Conservation (phyloP, 306 rosid genomes). For the Prunus salicina region DNA sequence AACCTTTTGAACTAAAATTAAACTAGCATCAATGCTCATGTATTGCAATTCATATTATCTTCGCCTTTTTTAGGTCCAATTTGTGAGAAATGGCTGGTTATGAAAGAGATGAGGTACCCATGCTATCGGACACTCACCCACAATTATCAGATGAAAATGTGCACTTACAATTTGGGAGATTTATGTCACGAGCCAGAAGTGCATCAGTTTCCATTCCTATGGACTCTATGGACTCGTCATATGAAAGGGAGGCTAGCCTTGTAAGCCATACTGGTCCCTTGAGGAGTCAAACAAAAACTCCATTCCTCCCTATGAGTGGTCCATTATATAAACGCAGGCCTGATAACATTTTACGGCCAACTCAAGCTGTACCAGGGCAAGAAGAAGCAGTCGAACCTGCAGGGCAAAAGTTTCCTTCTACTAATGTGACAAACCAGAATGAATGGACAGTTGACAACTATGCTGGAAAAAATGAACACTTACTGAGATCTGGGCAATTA, state of each 20-base stretch:
- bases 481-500: conserved; percentile 80
- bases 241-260: conserved; percentile 44
- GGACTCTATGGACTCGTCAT: conserved; percentile 38
- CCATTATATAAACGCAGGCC: conserved; percentile 39
- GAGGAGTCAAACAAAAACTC: conserved; percentile 42
- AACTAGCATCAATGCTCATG: background rate
- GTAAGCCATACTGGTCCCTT: conserved; percentile 83
- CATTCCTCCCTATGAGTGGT: conserved; percentile 65
- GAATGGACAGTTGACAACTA: conserved; percentile 38
- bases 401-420: conserved; percentile 38
- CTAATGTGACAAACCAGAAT: conserved; percentile 15
- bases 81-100: conserved; percentile 48
- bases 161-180: conserved; percentile 37
- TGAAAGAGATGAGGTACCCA: conserved; percentile 57
- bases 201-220: conserved; percentile 59
- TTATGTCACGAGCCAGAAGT: conserved; percentile 45
- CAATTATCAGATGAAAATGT: conserved; percentile 30
- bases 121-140: conserved; percentile 40
- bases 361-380: conserved; percentile 23
- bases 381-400: conserved; percentile 31
- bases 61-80: conserved; percentile 19
- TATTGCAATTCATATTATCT: background rate
- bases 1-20: background rate
- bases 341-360: conserved; percentile 32
- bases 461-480: conserved; percentile 55